Conservation (phyloP, 176 grass and related monocot species). For the Paspalum vaginatum region DNA sequence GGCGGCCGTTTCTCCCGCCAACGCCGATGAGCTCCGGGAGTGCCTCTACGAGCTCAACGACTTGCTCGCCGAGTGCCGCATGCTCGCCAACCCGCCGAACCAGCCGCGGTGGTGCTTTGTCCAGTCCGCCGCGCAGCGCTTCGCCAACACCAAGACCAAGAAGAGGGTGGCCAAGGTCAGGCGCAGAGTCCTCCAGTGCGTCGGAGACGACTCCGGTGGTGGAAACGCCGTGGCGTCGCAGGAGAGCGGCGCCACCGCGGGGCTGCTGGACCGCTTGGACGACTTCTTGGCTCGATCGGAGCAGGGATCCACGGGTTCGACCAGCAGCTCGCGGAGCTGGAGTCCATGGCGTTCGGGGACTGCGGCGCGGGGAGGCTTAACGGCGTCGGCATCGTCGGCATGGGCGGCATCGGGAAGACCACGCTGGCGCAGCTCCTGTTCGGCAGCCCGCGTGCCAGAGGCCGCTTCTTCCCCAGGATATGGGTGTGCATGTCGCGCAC, state of each 20-base stretch:
- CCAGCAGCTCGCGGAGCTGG: constrained; percentile 37
- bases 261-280: constrained; percentile 40
- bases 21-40: constrained; percentile 49
- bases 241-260: background rate
- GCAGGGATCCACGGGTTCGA: constrained; percentile 45
- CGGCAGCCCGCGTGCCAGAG: constrained; percentile 35
- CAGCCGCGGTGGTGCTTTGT: background rate
- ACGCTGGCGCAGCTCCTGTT: constrained; percentile 51
- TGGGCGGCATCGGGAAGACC: constrained; percentile 55
- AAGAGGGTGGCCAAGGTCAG: constrained; percentile 32
- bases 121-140: constrained; percentile 1
- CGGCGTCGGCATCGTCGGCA: constrained; percentile 52
- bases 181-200: constrained; percentile 25
- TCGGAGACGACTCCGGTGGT: background rate
- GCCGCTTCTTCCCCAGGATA: constrained; percentile 50
- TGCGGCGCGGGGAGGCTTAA: constrained; percentile 16
- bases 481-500: constrained; percentile 58
- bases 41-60: constrained; percentile 59
- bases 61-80: constrained; percentile 47
- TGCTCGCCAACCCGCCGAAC: constrained; percentile 12
- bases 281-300: constrained; percentile 23
- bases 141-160: constrained; percentile 42
- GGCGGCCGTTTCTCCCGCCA: constrained; percentile 29
- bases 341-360: constrained; percentile 36
- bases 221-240: background rate